Evolutionary conservation across 2,329 filamentous ascomycete genomes (phyloP).

Genomic region (Sphaerulina vaccinii): DNA sequence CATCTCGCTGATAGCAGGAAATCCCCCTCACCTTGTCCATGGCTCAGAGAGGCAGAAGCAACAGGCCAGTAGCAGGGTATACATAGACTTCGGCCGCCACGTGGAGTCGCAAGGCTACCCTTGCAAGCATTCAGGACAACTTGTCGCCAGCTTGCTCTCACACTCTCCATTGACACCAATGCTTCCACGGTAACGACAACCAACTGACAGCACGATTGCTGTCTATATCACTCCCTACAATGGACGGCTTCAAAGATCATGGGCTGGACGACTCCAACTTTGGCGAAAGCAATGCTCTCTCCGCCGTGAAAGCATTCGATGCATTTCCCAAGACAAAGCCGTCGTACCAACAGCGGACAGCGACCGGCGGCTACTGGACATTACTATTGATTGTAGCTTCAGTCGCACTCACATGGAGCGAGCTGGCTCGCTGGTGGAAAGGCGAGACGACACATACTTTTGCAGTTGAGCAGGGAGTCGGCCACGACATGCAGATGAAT

Average conservation of each 20-base stretch:
- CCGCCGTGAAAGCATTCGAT: constrained; percentile 79
- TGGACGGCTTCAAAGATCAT: constrained; percentile 77
- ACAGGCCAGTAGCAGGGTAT: no score
- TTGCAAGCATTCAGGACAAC: no score
- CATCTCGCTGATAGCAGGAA: no score
- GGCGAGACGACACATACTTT: constrained; percentile 87
- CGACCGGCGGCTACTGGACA: constrained; percentile 91
- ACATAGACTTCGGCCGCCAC: no score
- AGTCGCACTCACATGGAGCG: constrained; percentile 70
- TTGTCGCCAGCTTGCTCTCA: not conserved
- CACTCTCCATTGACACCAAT: constrained; percentile 12
- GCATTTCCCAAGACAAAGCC: constrained; percentile 97
- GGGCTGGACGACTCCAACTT: constrained; percentile 77
- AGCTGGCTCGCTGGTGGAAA: constrained; percentile 78
- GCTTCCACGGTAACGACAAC: constrained; percentile 18
- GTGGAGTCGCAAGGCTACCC: no score
- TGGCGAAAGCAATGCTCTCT: constrained; percentile 59
- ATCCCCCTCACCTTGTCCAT: no score
- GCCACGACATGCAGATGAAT: constrained; percentile 88
- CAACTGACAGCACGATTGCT: constrained; percentile 11
- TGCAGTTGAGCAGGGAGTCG: constrained; percentile 86
- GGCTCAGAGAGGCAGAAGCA: no score
- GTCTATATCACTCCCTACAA: constrained; percentile 38
- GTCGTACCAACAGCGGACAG: constrained; percentile 81
- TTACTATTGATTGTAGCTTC: constrained; percentile 76